Percentiles rank a stretch among this genome's conserved stretches.
Evolutionary conservation across 305 asterid genomes (phyloP).

Genomic region (Rubia balearica): DNA sequence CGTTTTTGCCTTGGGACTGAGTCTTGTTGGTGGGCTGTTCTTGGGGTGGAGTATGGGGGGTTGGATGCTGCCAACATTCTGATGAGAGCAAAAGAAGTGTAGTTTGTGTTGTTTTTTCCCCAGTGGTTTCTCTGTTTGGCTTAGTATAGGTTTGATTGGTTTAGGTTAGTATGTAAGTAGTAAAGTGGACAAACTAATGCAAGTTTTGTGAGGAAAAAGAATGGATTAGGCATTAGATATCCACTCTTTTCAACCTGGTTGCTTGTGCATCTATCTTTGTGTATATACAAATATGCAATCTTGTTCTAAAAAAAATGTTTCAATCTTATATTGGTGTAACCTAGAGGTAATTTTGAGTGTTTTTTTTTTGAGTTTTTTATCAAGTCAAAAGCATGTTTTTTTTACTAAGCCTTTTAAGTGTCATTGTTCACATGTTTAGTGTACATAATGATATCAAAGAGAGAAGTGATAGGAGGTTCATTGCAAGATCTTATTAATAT

Average conservation of each 20-base stretch:
- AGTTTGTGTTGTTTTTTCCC: constrained; percentile 7
- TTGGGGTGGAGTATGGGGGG: constrained; percentile 81
- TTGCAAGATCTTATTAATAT: too few species aligned
- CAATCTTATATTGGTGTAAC: background rate
- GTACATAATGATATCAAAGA: too few species aligned
- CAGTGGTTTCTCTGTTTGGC: constrained; percentile 17
- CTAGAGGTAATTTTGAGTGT: background rate
- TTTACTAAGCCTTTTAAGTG: too few species aligned
- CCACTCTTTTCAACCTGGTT: background rate
- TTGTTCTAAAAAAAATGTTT: background rate
- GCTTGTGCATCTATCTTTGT: background rate
- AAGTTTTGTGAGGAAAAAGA: constrained; percentile 7
- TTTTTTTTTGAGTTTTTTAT: too few species aligned
- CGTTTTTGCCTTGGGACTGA: constrained; percentile 65
- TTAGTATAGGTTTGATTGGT: constrained; percentile 11
- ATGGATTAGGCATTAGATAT: constrained; percentile 1
- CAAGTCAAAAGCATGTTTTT: too few species aligned
- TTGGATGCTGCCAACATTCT: constrained; percentile 65
- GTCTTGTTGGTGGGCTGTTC: constrained; percentile 76
- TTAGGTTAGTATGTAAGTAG: constrained; percentile 9
- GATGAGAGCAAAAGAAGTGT: constrained; percentile 12
- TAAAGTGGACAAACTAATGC: constrained; percentile 11
- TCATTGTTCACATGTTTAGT: too few species aligned
- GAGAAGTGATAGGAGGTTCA: too few species aligned
- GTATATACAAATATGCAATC: background rate